These are phyloP conservation scores for Cadophora malorum DNA, from an alignment of 2,329 filamentous ascomycete species.

Conservation along the genomic window DNA sequence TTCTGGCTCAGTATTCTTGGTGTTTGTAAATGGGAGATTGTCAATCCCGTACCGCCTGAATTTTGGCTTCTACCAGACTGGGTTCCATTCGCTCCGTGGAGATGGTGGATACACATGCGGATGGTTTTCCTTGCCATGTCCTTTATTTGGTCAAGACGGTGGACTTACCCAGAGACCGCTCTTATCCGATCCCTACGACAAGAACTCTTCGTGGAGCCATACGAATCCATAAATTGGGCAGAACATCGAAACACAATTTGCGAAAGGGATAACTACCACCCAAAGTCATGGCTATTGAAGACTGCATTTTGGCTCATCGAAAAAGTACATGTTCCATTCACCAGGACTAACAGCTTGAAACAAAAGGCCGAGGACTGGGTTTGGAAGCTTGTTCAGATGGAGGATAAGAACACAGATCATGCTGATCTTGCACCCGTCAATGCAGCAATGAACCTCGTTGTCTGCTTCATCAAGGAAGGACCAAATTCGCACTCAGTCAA, in stretches of 20 bases:
- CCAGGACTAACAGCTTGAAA: conserved; percentile 70
- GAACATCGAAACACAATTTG: conserved; percentile 83
- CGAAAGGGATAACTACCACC: conserved; percentile 85
- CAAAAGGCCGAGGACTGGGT: conserved; percentile 79
- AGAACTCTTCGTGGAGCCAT: conserved; percentile 83
- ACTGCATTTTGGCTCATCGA: conserved; percentile 78
- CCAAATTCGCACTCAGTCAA: conserved; percentile 74
- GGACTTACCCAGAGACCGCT: conserved; percentile 77
- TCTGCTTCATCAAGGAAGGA: conserved; percentile 84
- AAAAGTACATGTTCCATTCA: conserved; percentile 79
- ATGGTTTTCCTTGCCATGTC: conserved; percentile 94
- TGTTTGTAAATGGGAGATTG: conserved; percentile 85
- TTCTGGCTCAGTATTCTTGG: conserved; percentile 91
- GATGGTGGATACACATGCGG: conserved; percentile 99
- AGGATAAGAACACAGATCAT: conserved; percentile 92
- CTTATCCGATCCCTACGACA: conserved; percentile 75
- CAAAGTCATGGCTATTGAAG: conserved; percentile 86
- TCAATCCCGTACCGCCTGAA: conserved; percentile 93
- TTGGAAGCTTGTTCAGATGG: conserved; percentile 84
- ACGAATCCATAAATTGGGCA: conserved; percentile 78
- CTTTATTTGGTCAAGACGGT: conserved; percentile 84
- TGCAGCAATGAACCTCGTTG: conserved; percentile 86
- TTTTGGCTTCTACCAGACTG: conserved; percentile 92
- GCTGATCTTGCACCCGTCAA: conserved; percentile 88
- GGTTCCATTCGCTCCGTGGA: conserved; percentile 87